These are phyloP conservation scores for Kluyveromyces starmeri DNA, from an alignment of 805 yeast species.

Conservation along the genomic window DNA sequence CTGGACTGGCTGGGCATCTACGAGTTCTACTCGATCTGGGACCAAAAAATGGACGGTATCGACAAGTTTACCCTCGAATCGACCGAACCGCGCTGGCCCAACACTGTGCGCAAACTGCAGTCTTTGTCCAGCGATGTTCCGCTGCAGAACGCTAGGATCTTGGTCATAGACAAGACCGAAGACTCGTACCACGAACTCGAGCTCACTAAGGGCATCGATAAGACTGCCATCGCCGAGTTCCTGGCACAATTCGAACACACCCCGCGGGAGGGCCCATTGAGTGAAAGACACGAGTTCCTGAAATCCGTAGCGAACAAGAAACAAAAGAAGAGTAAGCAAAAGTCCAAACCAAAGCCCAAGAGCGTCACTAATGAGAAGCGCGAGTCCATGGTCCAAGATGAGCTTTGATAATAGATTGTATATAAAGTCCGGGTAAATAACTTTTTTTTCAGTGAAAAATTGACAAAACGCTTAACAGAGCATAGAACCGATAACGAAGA, in stretches of 20 bases:
- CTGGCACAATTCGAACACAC: slow-evolving; percentile 11
- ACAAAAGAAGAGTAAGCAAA: slow-evolving; percentile 1
- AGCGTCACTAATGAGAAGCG: neutral
- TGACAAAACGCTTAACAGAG: neutral
- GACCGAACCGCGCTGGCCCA: slow-evolving; percentile 11
- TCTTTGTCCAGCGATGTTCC: slow-evolving; percentile 12
- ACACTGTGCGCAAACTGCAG: slow-evolving; percentile 14
- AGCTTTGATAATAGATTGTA: neutral
- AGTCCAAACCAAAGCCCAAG: neutral
- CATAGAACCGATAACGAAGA: too few relatives aligned
- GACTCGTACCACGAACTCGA: slow-evolving; percentile 15
- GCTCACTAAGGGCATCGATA: slow-evolving; percentile 14
- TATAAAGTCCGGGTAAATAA: neutral
- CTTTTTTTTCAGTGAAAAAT: neutral
- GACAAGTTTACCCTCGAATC: slow-evolving; percentile 7
- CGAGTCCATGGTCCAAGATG: neutral
- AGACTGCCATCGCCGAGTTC: slow-evolving; percentile 18
- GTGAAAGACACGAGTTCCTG: slow-evolving; percentile 18
- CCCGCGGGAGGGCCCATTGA: slow-evolving; percentile 29
- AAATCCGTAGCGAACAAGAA: slow-evolving; percentile 14
- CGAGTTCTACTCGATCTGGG: slow-evolving; percentile 38
- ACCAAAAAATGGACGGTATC: slow-evolving; percentile 17
- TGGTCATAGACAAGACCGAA: slow-evolving; percentile 16
- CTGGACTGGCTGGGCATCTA: slow-evolving; percentile 51
- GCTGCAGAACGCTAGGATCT: slow-evolving; percentile 7